Evolutionary conservation across 768 basidiomycete genomes (phyloP), one percentile per base, ranked within the genome.

Genomic region (Rhodocollybia butyracea): DNA sequence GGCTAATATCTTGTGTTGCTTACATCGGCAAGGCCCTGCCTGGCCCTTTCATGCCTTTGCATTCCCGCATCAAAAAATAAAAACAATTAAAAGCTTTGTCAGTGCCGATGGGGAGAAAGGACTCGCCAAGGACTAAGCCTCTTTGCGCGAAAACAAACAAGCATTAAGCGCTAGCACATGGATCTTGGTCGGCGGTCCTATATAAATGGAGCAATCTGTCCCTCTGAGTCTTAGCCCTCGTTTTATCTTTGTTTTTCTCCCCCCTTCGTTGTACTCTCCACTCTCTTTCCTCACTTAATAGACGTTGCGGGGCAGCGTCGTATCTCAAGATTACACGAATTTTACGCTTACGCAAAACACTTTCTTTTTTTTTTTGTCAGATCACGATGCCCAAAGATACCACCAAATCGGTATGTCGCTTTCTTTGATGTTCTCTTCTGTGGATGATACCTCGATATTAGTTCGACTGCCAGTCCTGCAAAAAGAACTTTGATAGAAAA

Each of bases 401-500:
- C n/a, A 45, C 24, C 41, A 31, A 22, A 27, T 46, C 45, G 11
- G 43, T 45, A 27, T 17, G 26, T 29, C 27, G 10, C 26, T 3
- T 27, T 29, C 43, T 26, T 17, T n/a, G 7, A 27, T 15, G 27
- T 29, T 29, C 1, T 42, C 7, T 3, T 41, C n/a, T 42, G 12
- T 45, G 21, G n/a, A 22, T 29, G 15, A 24, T 0, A 5, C 19
- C 15, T 29, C 13, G 13, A 45, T 13, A 13, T 34, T 30, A 78
- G 74, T 73, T 66, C 65, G 54, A 55, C 46, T 83, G 82, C 63
- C 32, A 64, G 32, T 59, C 66, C 51, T 88, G 85, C 69, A 26
- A 42, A 5, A 84, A 78, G 60, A 51, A 61, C 29, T 88, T 89
- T 61, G 61, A 66, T 3, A 80, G 85, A 43, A 81, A 78, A 64